phyloP scores from a whole-genome alignment of 108 stramenopile species.

The Skeletonema costatum region DNA sequence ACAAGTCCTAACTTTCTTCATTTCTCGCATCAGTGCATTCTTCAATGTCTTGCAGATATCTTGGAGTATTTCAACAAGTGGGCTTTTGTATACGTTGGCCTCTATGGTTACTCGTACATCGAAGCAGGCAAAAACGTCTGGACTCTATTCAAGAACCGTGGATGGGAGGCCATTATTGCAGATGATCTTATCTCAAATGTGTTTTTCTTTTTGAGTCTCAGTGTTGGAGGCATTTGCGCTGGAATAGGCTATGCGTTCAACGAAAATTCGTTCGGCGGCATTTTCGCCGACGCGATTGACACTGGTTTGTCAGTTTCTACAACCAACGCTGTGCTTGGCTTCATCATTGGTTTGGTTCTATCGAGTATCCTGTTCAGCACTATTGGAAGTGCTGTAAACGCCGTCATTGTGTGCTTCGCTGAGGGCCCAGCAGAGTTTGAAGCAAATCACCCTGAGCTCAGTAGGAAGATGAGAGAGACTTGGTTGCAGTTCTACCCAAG shows the following conservation, averaged over 20 bases:
- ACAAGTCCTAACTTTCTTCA: conserved; percentile 19
- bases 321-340: conserved; percentile 51
- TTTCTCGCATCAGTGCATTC: conserved; percentile 56
- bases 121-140: conserved; percentile 86
- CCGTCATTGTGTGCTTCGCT: conserved; percentile 89
- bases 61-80: conserved; percentile 87
- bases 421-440: conserved; percentile 85
- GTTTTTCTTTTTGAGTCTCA: conserved; percentile 60
- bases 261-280: not conserved
- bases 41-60: conserved; percentile 54
- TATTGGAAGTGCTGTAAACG: conserved; percentile 81
- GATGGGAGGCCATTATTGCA: conserved; percentile 92
- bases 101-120: conserved; percentile 83
- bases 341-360: conserved; percentile 73
- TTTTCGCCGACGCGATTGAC: conserved; percentile 16
- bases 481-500: conserved; percentile 60
- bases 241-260: conserved; percentile 23
- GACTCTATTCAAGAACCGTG: conserved; percentile 82
- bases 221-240: conserved; percentile 54
- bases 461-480: conserved; percentile 63
- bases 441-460: conserved; percentile 82
- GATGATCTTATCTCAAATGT: conserved; percentile 87
- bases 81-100: conserved; percentile 89
- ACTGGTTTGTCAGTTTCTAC: not conserved
- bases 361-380: conserved; percentile 64